phyloP scores from a whole-genome alignment of 2,329 filamentous ascomycete species.

The Fusarium decemcellulare region DNA sequence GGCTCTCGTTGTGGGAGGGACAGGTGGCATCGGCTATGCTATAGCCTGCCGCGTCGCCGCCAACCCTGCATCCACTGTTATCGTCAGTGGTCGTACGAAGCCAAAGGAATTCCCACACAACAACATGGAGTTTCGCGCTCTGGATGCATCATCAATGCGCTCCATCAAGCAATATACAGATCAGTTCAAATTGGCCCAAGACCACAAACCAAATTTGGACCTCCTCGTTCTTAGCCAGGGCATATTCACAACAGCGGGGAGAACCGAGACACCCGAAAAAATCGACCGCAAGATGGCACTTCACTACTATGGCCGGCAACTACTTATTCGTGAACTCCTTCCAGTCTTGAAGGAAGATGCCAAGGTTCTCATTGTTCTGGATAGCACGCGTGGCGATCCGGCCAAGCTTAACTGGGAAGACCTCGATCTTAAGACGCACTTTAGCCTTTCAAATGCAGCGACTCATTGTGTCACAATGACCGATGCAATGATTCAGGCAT shows the following conservation, averaged over 20 bases:
- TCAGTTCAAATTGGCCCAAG: conserved; percentile 31
- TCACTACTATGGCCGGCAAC: conserved; percentile 62
- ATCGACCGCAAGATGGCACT: conserved; percentile 61
- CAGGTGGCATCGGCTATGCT: conserved; percentile 53
- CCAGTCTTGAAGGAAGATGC: conserved; percentile 53
- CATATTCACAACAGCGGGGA: conserved; percentile 51
- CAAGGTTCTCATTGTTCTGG: conserved; percentile 57
- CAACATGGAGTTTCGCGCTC: conserved; percentile 52
- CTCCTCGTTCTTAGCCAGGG: conserved; percentile 57
- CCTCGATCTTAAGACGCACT: conserved; percentile 55
- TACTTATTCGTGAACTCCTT: conserved; percentile 57
- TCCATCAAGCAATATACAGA: conserved; percentile 52
- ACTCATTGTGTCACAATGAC: conserved; percentile 57
- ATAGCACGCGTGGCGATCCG: conserved; percentile 49
- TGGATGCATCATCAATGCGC: conserved; percentile 54
- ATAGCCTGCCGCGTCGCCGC: conserved; percentile 54
- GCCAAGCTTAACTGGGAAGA: conserved; percentile 55
- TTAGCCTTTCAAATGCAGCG: conserved; percentile 50
- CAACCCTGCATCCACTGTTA: conserved; percentile 43
- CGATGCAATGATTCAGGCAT: conserved; percentile 53
- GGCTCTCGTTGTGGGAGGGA: conserved; percentile 54
- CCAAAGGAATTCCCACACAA: conserved; percentile 47
- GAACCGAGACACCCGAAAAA: conserved; percentile 58
- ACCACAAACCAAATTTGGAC: conserved; percentile 49
- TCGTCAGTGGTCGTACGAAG: conserved; percentile 52